A percentile compares a stretch with the other conserved stretches of the same genome.
These are phyloP conservation scores for Obba rivulosa DNA, from an alignment of 768 basidiomycete species.

Conservation along the genomic window DNA sequence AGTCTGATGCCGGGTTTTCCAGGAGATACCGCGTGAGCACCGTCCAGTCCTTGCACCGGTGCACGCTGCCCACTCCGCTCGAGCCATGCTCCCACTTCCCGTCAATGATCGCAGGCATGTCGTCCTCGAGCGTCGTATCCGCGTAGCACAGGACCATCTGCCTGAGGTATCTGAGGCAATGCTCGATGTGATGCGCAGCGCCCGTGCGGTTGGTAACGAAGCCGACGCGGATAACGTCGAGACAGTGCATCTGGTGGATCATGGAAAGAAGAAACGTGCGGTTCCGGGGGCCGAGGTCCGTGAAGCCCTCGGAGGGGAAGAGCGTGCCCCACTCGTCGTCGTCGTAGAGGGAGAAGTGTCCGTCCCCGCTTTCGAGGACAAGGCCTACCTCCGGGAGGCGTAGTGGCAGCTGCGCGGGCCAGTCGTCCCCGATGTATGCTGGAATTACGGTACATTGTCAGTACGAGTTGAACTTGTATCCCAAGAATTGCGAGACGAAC, in stretches of 20 bases:
- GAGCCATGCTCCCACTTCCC: constrained; percentile 8
- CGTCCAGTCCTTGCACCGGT: constrained; percentile 16
- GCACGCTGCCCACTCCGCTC: constrained; percentile 10
- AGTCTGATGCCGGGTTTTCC: constrained; percentile 1
- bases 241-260: constrained; percentile 25
- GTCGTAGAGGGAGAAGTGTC: constrained; percentile 26
- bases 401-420: constrained; percentile 26
- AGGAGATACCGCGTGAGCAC: constrained; percentile 12
- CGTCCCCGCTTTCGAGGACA: constrained; percentile 18
- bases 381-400: constrained; percentile 24
- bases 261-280: constrained; percentile 18
- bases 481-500: too few species aligned
- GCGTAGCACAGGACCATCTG: constrained; percentile 23
- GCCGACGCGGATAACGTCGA: constrained; percentile 20
- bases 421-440: constrained; percentile 27
- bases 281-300: constrained; percentile 6
- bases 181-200: constrained; percentile 17
- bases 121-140: constrained; percentile 23
- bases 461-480: too few species aligned
- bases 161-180: constrained; percentile 24
- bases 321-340: constrained; percentile 32
- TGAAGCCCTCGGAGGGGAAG: constrained; percentile 16
- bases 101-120: constrained; percentile 13
- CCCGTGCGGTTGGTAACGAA: constrained; percentile 12
- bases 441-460: background rate